phyloP scores from a whole-genome alignment of 2,329 filamentous ascomycete genomes.

The Neopestalotiopsis clavispora region DNA sequence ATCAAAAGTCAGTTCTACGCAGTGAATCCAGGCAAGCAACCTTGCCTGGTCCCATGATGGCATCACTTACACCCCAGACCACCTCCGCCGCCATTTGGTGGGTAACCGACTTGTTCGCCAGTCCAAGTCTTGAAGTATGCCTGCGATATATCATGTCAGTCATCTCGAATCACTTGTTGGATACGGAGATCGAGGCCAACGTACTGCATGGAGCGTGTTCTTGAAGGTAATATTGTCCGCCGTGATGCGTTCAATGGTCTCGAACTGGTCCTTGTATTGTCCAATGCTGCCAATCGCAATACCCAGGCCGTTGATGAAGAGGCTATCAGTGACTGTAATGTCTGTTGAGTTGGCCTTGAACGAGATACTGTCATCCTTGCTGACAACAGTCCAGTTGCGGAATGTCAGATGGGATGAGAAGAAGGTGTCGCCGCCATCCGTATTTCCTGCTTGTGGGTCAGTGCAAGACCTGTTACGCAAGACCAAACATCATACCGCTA shows the following conservation, averaged over 20 bases:
- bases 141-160: neutral
- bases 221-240: constrained; percentile 46
- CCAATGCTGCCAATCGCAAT: constrained; percentile 62
- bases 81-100: constrained; percentile 63
- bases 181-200: constrained; percentile 20
- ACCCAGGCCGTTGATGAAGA: constrained; percentile 54
- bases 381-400: constrained; percentile 53
- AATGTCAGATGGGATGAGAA: constrained; percentile 57
- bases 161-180: neutral
- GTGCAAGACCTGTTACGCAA: neutral
- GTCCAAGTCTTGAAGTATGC: constrained; percentile 66
- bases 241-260: constrained; percentile 54
- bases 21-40: neutral
- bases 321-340: constrained; percentile 53
- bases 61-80: constrained; percentile 46
- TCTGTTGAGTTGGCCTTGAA: constrained; percentile 63
- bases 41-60: constrained; percentile 24
- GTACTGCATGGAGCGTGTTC: constrained; percentile 49
- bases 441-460: neutral
- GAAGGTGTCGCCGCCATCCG: constrained; percentile 49
- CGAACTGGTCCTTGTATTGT: constrained; percentile 53
- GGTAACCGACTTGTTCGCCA: constrained; percentile 54
- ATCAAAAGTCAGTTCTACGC: neutral
- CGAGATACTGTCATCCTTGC: constrained; percentile 59
- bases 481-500: constrained; percentile 2